These are phyloP conservation scores for Pseudozyma pruni DNA, from an alignment of 1,284 basidiomycete species.

Conservation along the genomic window DNA sequence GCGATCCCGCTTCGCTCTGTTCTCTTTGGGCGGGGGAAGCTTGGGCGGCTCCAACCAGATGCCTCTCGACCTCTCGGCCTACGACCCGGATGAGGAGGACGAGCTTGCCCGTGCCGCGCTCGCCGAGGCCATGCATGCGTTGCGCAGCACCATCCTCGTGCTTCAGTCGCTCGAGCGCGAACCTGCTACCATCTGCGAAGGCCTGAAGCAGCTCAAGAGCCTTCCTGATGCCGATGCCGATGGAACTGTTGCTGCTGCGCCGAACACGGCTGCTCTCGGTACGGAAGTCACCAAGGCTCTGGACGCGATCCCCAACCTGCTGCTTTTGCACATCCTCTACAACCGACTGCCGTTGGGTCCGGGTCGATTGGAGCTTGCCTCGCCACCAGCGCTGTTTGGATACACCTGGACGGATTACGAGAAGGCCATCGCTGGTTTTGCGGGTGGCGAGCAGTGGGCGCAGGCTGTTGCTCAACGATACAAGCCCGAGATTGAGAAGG, in stretches of 20 bases:
- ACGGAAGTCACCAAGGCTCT: constrained; percentile 48
- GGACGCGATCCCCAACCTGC: constrained; percentile 59
- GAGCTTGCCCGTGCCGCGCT: constrained; percentile 64
- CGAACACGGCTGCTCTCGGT: constrained; percentile 18
- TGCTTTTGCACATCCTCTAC: constrained; percentile 63
- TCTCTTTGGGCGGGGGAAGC: constrained; percentile 23
- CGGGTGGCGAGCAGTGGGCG: constrained; percentile 57
- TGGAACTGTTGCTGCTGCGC: neutral
- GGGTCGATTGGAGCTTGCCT: constrained; percentile 43
- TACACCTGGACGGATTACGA: constrained; percentile 64
- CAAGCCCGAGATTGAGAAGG: constrained; percentile 51
- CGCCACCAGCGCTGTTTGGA: constrained; percentile 59
- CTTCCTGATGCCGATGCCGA: constrained; percentile 12
- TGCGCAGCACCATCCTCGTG: constrained; percentile 59
- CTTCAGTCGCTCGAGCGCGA: constrained; percentile 57
- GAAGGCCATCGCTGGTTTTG: constrained; percentile 61
- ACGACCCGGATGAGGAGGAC: constrained; percentile 57
- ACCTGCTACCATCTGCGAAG: constrained; percentile 47
- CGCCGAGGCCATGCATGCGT: constrained; percentile 62
- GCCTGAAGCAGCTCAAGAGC: constrained; percentile 29
- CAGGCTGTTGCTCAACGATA: constrained; percentile 53
- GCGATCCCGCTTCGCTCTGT: constrained; percentile 44
- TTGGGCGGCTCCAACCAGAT: constrained; percentile 26
- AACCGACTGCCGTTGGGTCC: constrained; percentile 55
- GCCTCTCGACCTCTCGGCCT: constrained; percentile 33